Conservation (phyloP, 257 asterid species). For the Verbascum thapsus region DNA sequence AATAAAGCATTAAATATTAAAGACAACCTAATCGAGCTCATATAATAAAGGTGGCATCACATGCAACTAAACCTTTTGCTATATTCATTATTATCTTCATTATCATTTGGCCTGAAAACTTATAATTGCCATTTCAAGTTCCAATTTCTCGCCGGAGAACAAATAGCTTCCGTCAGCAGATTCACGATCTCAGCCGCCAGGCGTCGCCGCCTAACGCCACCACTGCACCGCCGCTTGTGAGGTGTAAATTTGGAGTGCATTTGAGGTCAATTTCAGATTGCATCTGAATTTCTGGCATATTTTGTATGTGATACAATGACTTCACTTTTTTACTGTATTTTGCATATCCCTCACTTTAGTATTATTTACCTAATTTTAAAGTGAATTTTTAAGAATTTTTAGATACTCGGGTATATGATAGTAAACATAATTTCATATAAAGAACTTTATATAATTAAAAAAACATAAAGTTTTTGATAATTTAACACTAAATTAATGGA, state of each 20-base stretch:
- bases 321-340: too few species aligned
- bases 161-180: not conserved
- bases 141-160: not conserved
- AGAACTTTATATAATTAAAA: too few species aligned
- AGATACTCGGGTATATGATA: too few species aligned
- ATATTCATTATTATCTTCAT: not conserved
- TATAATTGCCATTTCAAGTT: not conserved
- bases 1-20: not conserved
- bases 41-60: constrained; percentile 30
- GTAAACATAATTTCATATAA: too few species aligned
- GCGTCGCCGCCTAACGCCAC: constrained; percentile 27
- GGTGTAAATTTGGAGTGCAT: constrained; percentile 28
- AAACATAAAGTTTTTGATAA: too few species aligned
- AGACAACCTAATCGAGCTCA: constrained; percentile 21
- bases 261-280: constrained; percentile 31
- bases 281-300: not conserved
- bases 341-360: too few species aligned
- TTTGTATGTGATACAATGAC: too few species aligned
- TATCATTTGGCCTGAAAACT: not conserved
- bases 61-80: constrained; percentile 22
- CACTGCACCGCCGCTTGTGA: constrained; percentile 20
- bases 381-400: too few species aligned
- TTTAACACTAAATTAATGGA: too few species aligned
- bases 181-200: constrained; percentile 12
- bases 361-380: too few species aligned